These are phyloP conservation scores for Termitomyces sp. DNA, from an alignment of 768 basidiomycete species.

Conservation along the genomic window DNA sequence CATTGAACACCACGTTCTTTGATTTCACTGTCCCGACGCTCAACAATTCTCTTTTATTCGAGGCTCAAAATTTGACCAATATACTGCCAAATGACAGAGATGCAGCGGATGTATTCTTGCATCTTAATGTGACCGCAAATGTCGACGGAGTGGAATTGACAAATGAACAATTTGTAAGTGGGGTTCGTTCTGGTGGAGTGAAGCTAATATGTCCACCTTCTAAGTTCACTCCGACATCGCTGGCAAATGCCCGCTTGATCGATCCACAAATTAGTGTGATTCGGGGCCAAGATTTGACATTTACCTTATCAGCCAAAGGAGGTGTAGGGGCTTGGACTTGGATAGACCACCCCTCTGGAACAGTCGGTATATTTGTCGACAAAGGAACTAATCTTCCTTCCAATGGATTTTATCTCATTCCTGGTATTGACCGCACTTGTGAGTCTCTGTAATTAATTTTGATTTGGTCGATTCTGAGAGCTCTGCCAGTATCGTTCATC, in stretches of 20 bases:
- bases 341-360: conserved; percentile 53
- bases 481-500: conserved; percentile 41
- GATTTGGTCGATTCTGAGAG: neutral
- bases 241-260: conserved; percentile 38
- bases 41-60: conserved; percentile 42
- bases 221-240: conserved; percentile 47
- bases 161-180: conserved; percentile 47
- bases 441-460: conserved; percentile 16
- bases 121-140: conserved; percentile 42
- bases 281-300: conserved; percentile 28
- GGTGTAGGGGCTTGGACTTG: conserved; percentile 56
- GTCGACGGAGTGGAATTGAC: conserved; percentile 34
- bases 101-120: conserved; percentile 42
- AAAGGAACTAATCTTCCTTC: conserved; percentile 29
- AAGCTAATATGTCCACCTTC: neutral
- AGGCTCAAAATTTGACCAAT: conserved; percentile 30
- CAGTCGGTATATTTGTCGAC: conserved; percentile 48
- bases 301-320: conserved; percentile 45
- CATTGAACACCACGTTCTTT: conserved; percentile 29
- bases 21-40: conserved; percentile 39
- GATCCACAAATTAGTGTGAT: conserved; percentile 42
- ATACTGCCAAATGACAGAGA: conserved; percentile 39
- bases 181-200: neutral
- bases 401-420: conserved; percentile 53
- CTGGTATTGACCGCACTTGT: conserved; percentile 48